Percentiles rank a stretch among this genome's conserved stretches.
Evolutionary conservation across 169 alveolate species (phyloP).

Genomic region (Plasmodium adleri): DNA sequence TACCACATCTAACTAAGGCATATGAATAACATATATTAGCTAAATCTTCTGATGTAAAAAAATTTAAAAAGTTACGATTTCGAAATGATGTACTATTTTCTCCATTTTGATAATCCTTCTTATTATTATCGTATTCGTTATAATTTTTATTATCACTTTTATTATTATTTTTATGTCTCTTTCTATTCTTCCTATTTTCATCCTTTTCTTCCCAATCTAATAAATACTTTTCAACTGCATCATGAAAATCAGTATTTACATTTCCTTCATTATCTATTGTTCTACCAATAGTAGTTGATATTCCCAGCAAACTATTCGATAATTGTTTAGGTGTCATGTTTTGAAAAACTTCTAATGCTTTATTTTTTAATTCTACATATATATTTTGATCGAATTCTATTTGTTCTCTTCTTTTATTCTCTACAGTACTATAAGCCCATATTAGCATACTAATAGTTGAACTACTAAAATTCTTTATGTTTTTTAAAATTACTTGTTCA

Average conservation of each 20-base stretch:
- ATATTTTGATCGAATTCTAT: constrained; percentile 25
- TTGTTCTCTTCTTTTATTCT: constrained; percentile 29
- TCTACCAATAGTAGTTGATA: constrained; percentile 57
- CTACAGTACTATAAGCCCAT: constrained; percentile 73
- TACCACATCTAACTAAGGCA: constrained; percentile 54
- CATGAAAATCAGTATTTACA: constrained; percentile 37
- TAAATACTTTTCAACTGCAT: constrained; percentile 28
- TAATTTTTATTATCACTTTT: neutral
- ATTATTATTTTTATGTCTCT: neutral
- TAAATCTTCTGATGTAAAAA: constrained; percentile 53
- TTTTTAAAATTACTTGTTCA: constrained; percentile 44
- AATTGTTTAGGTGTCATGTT: constrained; percentile 65
- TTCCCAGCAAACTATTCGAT: constrained; percentile 61
- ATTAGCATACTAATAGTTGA: constrained; percentile 68
- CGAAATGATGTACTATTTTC: neutral
- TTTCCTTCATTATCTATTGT: constrained; percentile 21
- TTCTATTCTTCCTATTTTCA: neutral
- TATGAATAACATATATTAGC: constrained; percentile 64
- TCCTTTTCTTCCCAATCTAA: neutral
- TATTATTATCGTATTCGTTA: no score
- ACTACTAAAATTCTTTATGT: constrained; percentile 34
- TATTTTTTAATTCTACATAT: constrained; percentile 50
- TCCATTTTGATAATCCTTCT: neutral
- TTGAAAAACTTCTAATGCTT: constrained; percentile 30
- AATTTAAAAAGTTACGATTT: constrained; percentile 13